A percentile compares a stretch with the other conserved stretches of the same genome.
Evolutionary conservation across 1,284 basidiomycete species (phyloP).

Genomic region (Microbotryum lychnidis-dioicae): DNA sequence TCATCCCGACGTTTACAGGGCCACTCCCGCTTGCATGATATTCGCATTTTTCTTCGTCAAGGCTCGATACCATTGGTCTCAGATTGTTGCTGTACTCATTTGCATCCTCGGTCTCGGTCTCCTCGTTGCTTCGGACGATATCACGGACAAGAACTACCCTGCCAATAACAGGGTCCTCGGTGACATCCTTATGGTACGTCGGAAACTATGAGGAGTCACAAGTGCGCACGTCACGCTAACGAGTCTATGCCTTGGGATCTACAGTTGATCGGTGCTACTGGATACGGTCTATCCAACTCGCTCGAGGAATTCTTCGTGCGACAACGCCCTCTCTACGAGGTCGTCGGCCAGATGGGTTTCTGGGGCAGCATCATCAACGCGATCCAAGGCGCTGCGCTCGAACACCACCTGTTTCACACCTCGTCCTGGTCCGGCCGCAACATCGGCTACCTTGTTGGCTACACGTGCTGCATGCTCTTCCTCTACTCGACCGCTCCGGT

Average conservation of each 20-base stretch:
- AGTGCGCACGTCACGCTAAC: too few relatives aligned
- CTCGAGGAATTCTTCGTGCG: constrained; percentile 79
- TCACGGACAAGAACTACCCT: constrained; percentile 40
- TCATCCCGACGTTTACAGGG: constrained; percentile 35
- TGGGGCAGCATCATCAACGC: constrained; percentile 71
- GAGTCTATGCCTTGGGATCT: not conserved
- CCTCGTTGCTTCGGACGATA: constrained; percentile 30
- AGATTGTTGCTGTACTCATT: constrained; percentile 59
- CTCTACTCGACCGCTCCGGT: constrained; percentile 75
- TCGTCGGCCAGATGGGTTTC: constrained; percentile 70
- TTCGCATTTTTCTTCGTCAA: constrained; percentile 74
- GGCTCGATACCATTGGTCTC: constrained; percentile 69
- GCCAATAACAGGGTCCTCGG: constrained; percentile 61
- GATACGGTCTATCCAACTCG: constrained; percentile 78
- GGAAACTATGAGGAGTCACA: too few relatives aligned
- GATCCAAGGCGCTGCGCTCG: constrained; percentile 60
- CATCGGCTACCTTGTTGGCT: constrained; percentile 63
- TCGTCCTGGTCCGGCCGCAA: constrained; percentile 63
- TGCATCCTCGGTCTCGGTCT: constrained; percentile 67
- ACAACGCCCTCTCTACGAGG: constrained; percentile 65
- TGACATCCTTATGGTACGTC: constrained; percentile 67
- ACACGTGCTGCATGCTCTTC: constrained; percentile 61
- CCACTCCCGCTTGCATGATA: constrained; percentile 72
- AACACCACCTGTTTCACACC: constrained; percentile 56
- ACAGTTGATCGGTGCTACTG: constrained; percentile 55